phyloP scores from a whole-genome alignment of 1,284 basidiomycete species.

The Ustanciosporium gigantosporum region DNA sequence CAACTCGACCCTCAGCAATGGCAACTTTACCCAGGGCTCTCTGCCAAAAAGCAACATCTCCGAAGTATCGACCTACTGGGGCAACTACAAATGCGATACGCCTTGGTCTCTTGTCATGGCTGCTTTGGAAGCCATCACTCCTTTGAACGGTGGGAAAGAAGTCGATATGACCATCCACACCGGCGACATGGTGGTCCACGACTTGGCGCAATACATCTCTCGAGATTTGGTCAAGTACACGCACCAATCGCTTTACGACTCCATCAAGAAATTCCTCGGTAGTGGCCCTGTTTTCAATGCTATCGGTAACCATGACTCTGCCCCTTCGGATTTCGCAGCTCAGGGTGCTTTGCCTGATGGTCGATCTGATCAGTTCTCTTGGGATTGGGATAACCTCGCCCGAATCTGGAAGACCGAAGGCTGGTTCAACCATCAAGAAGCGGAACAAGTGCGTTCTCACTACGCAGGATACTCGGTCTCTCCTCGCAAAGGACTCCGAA shows the following conservation, averaged over 20 bases:
- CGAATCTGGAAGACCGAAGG: constrained; percentile 63
- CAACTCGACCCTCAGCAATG: constrained; percentile 65
- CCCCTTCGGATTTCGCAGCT: constrained; percentile 48
- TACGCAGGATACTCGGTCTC: constrained; percentile 76
- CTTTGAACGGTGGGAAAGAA: constrained; percentile 68
- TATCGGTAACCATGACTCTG: constrained; percentile 59
- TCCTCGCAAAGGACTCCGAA: constrained; percentile 70
- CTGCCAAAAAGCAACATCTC: constrained; percentile 40
- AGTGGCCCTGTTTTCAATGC: constrained; percentile 54
- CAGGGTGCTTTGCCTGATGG: constrained; percentile 48
- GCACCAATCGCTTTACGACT: constrained; percentile 56
- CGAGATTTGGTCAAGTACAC: constrained; percentile 54
- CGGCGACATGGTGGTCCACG: constrained; percentile 72
- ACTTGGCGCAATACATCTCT: constrained; percentile 51
- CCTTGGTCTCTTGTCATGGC: constrained; percentile 71
- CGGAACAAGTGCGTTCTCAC: constrained; percentile 70
- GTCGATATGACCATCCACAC: constrained; percentile 75
- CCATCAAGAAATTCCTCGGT: constrained; percentile 39
- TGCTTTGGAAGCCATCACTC: constrained; percentile 71
- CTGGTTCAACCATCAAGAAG: constrained; percentile 71
- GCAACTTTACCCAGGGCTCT: constrained; percentile 30
- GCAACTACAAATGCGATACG: constrained; percentile 67
- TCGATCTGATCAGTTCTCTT: constrained; percentile 45
- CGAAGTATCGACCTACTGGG: constrained; percentile 54
- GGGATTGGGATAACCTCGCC: constrained; percentile 57